Conservation (phyloP, 352 stramenopile species). For the Chrysophaeum taylorii region DNA sequence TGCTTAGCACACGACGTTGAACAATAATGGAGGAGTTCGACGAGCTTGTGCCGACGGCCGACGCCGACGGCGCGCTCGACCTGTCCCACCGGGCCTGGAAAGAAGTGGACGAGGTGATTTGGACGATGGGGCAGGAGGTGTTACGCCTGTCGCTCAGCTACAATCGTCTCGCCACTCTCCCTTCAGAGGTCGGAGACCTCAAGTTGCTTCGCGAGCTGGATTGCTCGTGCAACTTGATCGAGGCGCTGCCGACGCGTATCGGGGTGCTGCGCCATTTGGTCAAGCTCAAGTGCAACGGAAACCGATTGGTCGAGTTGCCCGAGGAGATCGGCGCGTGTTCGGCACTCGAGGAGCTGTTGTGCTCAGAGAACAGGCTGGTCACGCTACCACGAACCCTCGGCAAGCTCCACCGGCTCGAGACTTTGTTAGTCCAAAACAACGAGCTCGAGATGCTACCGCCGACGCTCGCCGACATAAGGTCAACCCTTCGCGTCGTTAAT, state of each 20-base stretch:
- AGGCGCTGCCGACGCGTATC: slow-evolving; percentile 30
- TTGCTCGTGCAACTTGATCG: slow-evolving; percentile 32
- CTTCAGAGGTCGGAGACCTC: slow-evolving; percentile 34
- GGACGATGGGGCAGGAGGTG: slow-evolving; percentile 32
- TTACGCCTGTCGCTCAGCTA: slow-evolving; percentile 30
- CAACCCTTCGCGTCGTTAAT: slow-evolving; percentile 34
- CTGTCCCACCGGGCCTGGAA: slow-evolving; percentile 35
- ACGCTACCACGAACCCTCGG: slow-evolving; percentile 28
- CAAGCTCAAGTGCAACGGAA: slow-evolving; percentile 33
- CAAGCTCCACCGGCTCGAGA: slow-evolving; percentile 21
- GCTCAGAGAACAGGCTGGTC: slow-evolving; percentile 33
- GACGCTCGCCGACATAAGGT: slow-evolving; percentile 21
- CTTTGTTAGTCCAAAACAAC: slow-evolving; percentile 3
- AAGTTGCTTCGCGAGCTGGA: slow-evolving; percentile 36
- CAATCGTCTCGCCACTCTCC: slow-evolving; percentile 35
- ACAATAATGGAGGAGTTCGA: slow-evolving; percentile 43
- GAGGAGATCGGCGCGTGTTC: slow-evolving; percentile 29
- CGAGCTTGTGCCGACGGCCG: slow-evolving; percentile 31
- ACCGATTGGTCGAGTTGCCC: slow-evolving; percentile 29
- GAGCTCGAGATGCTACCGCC: not conserved
- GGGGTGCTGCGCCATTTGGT: slow-evolving; percentile 31
- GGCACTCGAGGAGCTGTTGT: slow-evolving; percentile 29
- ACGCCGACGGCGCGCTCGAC: slow-evolving; percentile 30
- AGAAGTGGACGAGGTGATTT: slow-evolving; percentile 32
- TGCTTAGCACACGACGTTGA: too few relatives aligned